Evolutionary conservation across 2,329 filamentous ascomycete genomes (phyloP).

Genomic region (Parasarocladium wereldwijsianum): DNA sequence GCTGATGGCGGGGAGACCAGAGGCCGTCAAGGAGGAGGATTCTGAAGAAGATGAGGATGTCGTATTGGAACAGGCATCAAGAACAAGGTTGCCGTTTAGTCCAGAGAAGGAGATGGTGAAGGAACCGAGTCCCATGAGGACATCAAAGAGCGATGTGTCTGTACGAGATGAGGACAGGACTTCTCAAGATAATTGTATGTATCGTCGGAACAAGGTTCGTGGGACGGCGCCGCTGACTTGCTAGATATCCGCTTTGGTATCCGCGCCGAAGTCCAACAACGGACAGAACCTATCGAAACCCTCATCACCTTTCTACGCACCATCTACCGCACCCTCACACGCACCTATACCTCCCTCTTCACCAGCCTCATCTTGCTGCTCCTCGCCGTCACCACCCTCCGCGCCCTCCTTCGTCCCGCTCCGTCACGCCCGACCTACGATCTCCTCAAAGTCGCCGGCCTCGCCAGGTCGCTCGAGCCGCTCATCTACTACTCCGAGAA

Average conservation of each 20-base stretch:
- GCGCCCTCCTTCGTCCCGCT: slow-evolving; percentile 56
- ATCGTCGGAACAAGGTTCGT: slow-evolving; percentile 14
- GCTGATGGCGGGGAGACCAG: slow-evolving; percentile 1
- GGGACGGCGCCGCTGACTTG: slow-evolving; percentile 11
- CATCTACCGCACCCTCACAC: slow-evolving; percentile 45
- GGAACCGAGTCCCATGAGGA: slow-evolving; percentile 8
- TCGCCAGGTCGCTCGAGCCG: slow-evolving; percentile 85
- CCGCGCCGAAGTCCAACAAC: slow-evolving; percentile 76
- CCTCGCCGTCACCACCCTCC: slow-evolving; percentile 44
- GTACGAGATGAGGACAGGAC: slow-evolving; percentile 15
- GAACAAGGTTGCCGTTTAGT: slow-evolving; percentile 39
- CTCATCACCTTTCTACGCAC: slow-evolving; percentile 48
- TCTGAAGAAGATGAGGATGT: slow-evolving; percentile 22
- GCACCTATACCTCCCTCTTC: slow-evolving; percentile 46
- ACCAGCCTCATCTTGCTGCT: slow-evolving; percentile 44
- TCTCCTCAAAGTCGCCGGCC: slow-evolving; percentile 75
- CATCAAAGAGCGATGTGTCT: slow-evolving; percentile 24
- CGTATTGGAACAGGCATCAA: slow-evolving; percentile 35
- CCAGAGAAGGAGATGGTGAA: slow-evolving; percentile 35
- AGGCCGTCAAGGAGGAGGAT: slow-evolving; percentile 13
- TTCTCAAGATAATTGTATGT: too few relatives aligned
- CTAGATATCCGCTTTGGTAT: slow-evolving; percentile 79
- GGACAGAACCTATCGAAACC: slow-evolving; percentile 70
- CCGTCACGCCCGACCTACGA: slow-evolving; percentile 34
- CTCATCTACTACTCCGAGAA: slow-evolving; percentile 91